Evolutionary conservation across 2,329 filamentous ascomycete species (phyloP), one percentile per base, ranked within the genome.

Genomic region (Apiospora sp.): DNA sequence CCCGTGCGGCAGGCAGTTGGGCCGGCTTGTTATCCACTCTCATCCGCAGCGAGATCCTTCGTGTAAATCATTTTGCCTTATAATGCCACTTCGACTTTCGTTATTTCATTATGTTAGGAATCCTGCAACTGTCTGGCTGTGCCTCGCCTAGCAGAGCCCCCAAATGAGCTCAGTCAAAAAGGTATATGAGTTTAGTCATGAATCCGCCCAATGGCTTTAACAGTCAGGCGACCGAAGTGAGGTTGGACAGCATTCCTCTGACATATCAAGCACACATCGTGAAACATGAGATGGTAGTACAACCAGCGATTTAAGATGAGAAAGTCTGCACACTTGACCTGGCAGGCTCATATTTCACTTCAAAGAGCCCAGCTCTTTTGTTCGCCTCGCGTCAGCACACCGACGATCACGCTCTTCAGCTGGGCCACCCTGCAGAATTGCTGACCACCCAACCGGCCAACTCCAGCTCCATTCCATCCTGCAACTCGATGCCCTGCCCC

Each of bases 381-480:
- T 64, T 24, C 58, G 58, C 58, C 58, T 64, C 58, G 58, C 34
- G 58, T 64, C 58, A 64, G 58, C 58, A 64, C 58, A n/a, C 13
- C 19, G 58, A 37, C 19, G 58, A 64, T 64, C 58, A 10, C 34
- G 3, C 34, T 41, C 58, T 22, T 64, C 58, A 64, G 58, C 34
- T 64, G 58, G 58, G 22, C 19, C 19, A 64, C 22, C 58, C 34
- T 64, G n/a, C 58, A 41, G 34, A 37, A 37, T 22, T n/a, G 58
- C 58, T 64, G 58, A 64, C 58, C 58, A 64, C 58, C 68, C 70
- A 61, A 72, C 68, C 49, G 43, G 16, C 37, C 67, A 71, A 72
- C 51, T 68, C 54, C 70, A 71, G 68, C 68, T 34, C 49, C 51
- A 72, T 70, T 67, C 68, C 69, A 73, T 71, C 61, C 51, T 48